Evolutionary conservation across 305 asterid genomes (phyloP), one percentile per base, ranked within the genome.

Genomic region (Fraxinus greggii): DNA sequence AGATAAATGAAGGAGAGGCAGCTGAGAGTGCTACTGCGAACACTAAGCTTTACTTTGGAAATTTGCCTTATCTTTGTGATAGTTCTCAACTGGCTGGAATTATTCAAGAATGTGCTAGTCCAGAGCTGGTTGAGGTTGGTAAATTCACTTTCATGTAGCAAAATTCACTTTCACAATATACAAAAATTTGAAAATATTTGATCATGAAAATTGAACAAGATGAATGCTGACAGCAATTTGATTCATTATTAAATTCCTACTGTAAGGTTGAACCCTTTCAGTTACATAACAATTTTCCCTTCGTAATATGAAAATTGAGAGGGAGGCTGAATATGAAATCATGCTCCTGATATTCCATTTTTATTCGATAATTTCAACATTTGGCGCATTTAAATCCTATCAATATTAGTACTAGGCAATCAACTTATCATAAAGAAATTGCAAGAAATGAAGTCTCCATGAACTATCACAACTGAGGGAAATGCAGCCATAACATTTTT

Each of bases 31-130:
- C 82, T 48, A 73, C 67, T 12, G 87, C 36, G 2, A 92, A 85
- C 81, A 91, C 97, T 15, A 95, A 94, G 95, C 93, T 93, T 80
- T 95, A 95, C 83, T 88, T 95, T 77, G 98, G 99, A 54, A 95
- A 93, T 76, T 92, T 95, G 92, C 98, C 99, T 1, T 95, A 95
- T 77, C 85, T 77, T 75, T 92, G 94, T 82, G 98, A 95, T 63
- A 93, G 98, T 87, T 90, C 98, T 36, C 97, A 95, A 80, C 98
- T 95, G 81, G 99, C 98, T 79, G 99, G 98, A 21, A 89, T 95
- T 26, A 88, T 94, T 86, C 99, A 94, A 85, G 93, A 91, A 3
- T 89, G 89, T 82, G 99, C 91, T 42, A 92, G 92, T 72, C 98
- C 98, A 5, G 98, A 95, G 88, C 92, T 95, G 1, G 90, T 95